Base-by-base conservation (phyloP, 108 stramenopile genomes). In the Stephanodiscus minutulus region DNA sequence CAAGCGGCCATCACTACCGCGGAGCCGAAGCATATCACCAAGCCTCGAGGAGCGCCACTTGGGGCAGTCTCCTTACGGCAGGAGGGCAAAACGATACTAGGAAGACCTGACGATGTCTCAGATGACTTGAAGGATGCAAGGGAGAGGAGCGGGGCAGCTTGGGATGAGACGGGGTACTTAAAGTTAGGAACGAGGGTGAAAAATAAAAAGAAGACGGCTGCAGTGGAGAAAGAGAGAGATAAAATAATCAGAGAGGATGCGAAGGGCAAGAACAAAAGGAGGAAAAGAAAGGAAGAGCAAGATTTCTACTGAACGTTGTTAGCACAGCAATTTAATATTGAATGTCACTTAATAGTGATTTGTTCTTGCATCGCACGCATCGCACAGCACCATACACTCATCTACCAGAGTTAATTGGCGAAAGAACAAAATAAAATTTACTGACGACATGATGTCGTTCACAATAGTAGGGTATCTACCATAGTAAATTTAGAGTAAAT, bases 21-120 rank as follows among this genome's bases (percentile, higher is more conserved):
- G 12, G 85, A 86, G 60, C 87, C 95, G 13, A 96, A 96, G 62
- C 92, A 96, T 66, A 67, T 96, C 21, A 82, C 76, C 18, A 96
- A 96, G 66, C 95, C 95, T 13, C 64, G 86, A 27, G 90, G 91
- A 1, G 91, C 95, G 22, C 91, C 94, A 10, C 76, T 87, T 46
- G 95, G 95, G 35, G 89, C 95, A 35, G 91, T 96, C 50, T 87
- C 90, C 55, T 21, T 92, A 12, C 72, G 92, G 44, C 73, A 92
- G 53, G 95, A 96, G 72, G 74, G 81, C 33, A 81, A 82, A n/a
- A 88, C 79, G 3, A 64, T 88, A 27, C 47, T 84, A 31, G 94
- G 94, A 48, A 52, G 72, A 54, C 91, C 94, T 15, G 87, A 81
- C 13, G 68, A 86, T 39, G 94, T 95, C 9, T 82, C 87, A 17